phyloP scores from a whole-genome alignment of 257 asterid genomes.

The Plectranthus barbatus region DNA sequence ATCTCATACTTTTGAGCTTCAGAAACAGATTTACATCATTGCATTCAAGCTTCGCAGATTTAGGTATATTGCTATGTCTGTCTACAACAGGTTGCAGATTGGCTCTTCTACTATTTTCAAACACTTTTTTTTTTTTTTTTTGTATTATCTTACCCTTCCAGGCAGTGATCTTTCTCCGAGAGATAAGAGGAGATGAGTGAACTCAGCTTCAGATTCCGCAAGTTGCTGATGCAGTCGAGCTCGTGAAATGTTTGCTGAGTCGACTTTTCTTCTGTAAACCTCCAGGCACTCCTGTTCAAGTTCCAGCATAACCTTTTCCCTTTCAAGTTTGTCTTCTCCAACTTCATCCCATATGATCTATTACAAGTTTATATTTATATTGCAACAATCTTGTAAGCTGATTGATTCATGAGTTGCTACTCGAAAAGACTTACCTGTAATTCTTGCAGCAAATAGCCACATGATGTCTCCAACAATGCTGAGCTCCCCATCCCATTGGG shows the following conservation, averaged over 20 bases:
- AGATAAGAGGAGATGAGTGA: constrained; percentile 76
- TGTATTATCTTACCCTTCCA: constrained; percentile 66
- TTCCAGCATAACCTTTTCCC: constrained; percentile 69
- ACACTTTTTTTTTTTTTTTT: no score
- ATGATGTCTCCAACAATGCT: constrained; percentile 69
- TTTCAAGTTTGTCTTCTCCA: constrained; percentile 65
- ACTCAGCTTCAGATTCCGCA: constrained; percentile 90
- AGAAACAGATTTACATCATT: neutral
- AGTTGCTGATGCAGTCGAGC: constrained; percentile 84
- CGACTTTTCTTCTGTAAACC: constrained; percentile 84
- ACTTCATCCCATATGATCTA: constrained; percentile 99
- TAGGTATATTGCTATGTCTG: neutral
- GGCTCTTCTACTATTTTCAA: neutral
- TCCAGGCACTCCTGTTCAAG: constrained; percentile 94
- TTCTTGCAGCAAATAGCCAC: constrained; percentile 89
- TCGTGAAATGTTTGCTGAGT: constrained; percentile 77
- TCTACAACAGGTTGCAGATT: neutral
- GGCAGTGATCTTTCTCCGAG: constrained; percentile 97
- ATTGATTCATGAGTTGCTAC: neutral
- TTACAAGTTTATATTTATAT: neutral
- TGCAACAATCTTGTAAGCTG: neutral
- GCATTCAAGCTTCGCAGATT: neutral
- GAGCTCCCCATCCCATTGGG: constrained; percentile 47
- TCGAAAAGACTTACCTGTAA: constrained; percentile 50
- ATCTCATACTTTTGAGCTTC: neutral